Percentiles rank a stretch among this genome's conserved stretches.
phyloP scores from a whole-genome alignment of 306 rosid species.

The Cicer pinnatifidum region DNA sequence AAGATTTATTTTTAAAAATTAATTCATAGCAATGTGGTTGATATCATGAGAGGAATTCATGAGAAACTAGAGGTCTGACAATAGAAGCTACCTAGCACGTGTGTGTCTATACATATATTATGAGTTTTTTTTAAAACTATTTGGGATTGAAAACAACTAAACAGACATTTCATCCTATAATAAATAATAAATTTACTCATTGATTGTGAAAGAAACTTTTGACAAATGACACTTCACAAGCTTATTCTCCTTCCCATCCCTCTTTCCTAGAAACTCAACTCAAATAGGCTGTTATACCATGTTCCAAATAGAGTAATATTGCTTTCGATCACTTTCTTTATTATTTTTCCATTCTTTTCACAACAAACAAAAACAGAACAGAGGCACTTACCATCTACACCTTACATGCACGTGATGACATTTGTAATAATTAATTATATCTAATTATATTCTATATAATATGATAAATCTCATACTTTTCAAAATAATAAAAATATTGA shows the following conservation, averaged over 20 bases:
- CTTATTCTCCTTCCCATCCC: constrained; percentile 21
- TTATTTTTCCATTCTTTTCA: not conserved
- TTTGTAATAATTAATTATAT: not conserved
- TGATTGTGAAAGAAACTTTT: constrained; percentile 38
- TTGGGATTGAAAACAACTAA: constrained; percentile 46
- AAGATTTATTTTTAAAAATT: no score
- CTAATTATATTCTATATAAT: no score
- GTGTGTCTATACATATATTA: constrained; percentile 33
- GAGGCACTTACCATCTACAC: not conserved
- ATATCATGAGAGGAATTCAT: constrained; percentile 18
- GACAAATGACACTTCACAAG: constrained; percentile 49
- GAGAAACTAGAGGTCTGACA: constrained; percentile 38
- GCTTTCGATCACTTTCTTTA: not conserved
- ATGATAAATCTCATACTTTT: no score
- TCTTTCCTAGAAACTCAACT: constrained; percentile 35
- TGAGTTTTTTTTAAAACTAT: constrained; percentile 21
- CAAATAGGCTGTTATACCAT: constrained; percentile 32
- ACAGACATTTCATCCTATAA: constrained; percentile 49
- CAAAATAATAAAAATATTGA: no score
- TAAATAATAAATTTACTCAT: constrained; percentile 43
- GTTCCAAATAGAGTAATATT: constrained; percentile 33
- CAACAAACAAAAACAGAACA: not conserved
- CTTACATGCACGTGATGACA: constrained; percentile 11
- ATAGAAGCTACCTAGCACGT: constrained; percentile 48
- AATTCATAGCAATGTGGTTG: not conserved